A percentile compares a stretch with the other conserved stretches of the same genome.
phyloP scores from a whole-genome alignment of 106 monocot genomes.

The Apostasia shenzhenica region DNA sequence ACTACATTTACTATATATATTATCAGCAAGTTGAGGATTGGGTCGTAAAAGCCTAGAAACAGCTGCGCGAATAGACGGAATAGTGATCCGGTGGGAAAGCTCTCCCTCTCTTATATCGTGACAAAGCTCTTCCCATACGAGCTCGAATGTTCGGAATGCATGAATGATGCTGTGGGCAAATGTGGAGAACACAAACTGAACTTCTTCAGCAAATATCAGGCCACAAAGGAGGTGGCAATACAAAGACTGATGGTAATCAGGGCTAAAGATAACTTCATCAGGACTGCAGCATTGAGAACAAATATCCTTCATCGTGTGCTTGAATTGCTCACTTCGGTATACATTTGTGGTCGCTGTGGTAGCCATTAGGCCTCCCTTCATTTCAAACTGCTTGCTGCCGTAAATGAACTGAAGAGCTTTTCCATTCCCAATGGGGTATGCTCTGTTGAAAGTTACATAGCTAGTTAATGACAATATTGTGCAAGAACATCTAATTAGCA shows the following conservation, averaged over 20 bases:
- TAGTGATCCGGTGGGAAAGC: conserved; percentile 63
- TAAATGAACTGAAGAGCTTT: conserved; percentile 90
- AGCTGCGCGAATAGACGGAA: conserved; percentile 52
- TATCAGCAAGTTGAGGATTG: conserved; percentile 66
- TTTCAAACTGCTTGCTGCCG: conserved; percentile 63
- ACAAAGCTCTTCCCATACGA: conserved; percentile 75
- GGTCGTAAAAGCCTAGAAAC: conserved; percentile 58
- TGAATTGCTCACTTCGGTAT: conserved; percentile 56
- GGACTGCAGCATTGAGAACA: conserved; percentile 57
- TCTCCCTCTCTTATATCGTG: conserved; percentile 65
- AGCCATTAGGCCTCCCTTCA: conserved; percentile 59
- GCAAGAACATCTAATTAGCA: neutral
- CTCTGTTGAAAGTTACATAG: conserved; percentile 26
- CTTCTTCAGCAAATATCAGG: conserved; percentile 55
- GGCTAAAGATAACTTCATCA: conserved; percentile 76
- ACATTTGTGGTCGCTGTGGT: conserved; percentile 83
- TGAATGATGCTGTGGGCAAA: conserved; percentile 89
- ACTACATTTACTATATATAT: conserved; percentile 42
- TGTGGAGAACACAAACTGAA: conserved; percentile 71
- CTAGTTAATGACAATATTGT: neutral
- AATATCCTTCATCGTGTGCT: conserved; percentile 59
- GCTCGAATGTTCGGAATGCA: conserved; percentile 86
- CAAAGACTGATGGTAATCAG: conserved; percentile 71
- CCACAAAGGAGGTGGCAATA: conserved; percentile 95
- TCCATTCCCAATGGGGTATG: conserved; percentile 56